Percentiles rank a stretch among this genome's conserved stretches.
These are phyloP conservation scores for Hirsutella thompsonii DNA, from an alignment of 2,329 filamentous ascomycete genomes.

Conservation along the genomic window DNA sequence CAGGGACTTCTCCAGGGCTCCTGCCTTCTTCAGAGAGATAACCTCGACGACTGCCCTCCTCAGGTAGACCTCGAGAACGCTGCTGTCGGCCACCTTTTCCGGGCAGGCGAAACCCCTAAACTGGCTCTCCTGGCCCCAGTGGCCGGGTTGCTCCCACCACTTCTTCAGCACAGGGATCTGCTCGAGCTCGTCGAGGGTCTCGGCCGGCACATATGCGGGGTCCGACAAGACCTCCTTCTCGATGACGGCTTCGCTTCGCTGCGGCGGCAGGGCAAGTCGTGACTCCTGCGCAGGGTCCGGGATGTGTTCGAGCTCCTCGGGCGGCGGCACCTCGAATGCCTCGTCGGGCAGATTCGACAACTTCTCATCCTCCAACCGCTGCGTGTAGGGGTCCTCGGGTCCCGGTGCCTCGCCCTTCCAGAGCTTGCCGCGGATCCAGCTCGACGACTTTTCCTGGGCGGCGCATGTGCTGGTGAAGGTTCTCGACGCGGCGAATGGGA, in stretches of 20 bases:
- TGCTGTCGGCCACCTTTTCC: conserved; percentile 27
- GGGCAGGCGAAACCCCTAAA: conserved; percentile 30
- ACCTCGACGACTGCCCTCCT: conserved; percentile 40
- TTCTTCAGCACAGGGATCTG: conserved; percentile 30
- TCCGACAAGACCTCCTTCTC: conserved; percentile 18
- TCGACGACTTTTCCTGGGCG: conserved; percentile 17
- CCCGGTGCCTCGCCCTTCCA: conserved; percentile 27
- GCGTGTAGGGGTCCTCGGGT: conserved; percentile 24
- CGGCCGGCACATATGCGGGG: conserved; percentile 33
- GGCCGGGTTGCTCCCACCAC: conserved; percentile 42
- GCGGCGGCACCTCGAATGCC: conserved; percentile 10
- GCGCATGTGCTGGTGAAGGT: conserved; percentile 21
- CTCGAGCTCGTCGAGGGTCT: conserved; percentile 29
- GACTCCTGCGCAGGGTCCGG: conserved; percentile 15
- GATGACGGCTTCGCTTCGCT: conserved; percentile 17
- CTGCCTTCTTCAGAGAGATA: conserved; percentile 25
- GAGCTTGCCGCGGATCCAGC: conserved; percentile 25
- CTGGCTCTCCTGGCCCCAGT: conserved; percentile 34
- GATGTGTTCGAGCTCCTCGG: conserved; percentile 7
- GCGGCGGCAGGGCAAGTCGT: conserved; percentile 19
- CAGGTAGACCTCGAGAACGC: conserved; percentile 33
- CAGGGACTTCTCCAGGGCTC: conserved; percentile 13
- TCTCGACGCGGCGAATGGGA: conserved; percentile 13
- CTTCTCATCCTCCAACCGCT: conserved; percentile 15
- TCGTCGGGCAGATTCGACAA: conserved; percentile 17